phyloP scores from a whole-genome alignment of 2,329 filamentous ascomycete species.

The Hypoxylon rubiginosum region DNA sequence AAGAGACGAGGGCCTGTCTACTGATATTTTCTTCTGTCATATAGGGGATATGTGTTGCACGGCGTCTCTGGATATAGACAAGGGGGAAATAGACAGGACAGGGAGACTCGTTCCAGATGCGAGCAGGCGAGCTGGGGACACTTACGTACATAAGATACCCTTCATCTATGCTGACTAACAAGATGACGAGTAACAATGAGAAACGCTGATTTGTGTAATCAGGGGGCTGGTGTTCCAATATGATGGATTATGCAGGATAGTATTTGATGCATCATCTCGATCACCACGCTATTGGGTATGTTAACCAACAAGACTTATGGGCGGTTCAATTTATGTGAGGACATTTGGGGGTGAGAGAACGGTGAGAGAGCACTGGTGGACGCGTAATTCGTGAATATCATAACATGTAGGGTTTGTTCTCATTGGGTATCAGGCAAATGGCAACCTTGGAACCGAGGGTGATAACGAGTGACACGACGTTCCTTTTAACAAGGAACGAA shows the following conservation, averaged over 20 bases:
- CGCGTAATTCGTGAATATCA: not conserved
- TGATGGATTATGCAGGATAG: conserved; percentile 1
- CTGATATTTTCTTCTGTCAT: conserved; percentile 8
- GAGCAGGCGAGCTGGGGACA: conserved; percentile 20
- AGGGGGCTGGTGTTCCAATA: conserved; percentile 10
- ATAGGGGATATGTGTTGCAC: conserved; percentile 31
- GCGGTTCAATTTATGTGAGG: not conserved
- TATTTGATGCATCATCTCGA: conserved; percentile 32
- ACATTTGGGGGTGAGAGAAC: too few relatives aligned
- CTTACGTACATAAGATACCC: conserved; percentile 52
- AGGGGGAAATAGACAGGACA: conserved; percentile 22
- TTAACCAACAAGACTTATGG: conserved; percentile 9
- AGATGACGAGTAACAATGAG: conserved; percentile 47
- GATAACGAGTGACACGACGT: not conserved
- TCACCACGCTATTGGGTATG: conserved; percentile 1
- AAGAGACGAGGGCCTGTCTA: not conserved
- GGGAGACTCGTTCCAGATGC: conserved; percentile 18
- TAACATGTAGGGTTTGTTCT: not conserved
- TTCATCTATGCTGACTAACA: conserved; percentile 43
- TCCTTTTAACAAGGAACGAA: not conserved
- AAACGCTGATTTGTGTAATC: conserved; percentile 32
- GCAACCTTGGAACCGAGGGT: not conserved
- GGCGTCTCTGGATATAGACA: conserved; percentile 37
- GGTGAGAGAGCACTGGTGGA: not conserved
- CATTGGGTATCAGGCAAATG: not conserved